Conservation (phyloP, 73 alveolate species). For the Diophrys sp. region DNA sequence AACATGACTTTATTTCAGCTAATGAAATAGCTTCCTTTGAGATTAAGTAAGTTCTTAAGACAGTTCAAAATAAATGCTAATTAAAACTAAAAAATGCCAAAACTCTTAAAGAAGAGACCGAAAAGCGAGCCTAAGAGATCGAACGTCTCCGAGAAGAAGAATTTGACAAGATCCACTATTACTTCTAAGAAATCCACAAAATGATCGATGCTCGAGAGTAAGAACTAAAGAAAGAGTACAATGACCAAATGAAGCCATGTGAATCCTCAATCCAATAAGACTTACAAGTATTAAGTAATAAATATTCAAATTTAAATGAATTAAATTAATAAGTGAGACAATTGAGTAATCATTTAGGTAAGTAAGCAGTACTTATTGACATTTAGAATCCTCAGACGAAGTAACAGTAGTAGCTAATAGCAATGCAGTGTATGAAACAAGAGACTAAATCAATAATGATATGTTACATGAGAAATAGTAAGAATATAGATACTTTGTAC, state of each 20-base stretch:
- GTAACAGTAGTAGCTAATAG: conserved; percentile 23
- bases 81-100: background rate
- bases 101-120: background rate
- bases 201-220: conserved; percentile 32
- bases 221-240: conserved; percentile 19
- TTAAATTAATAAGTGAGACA: conserved; percentile 1
- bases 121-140: conserved; percentile 2
- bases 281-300: background rate
- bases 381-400: conserved; percentile 6
- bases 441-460: background rate
- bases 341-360: no score
- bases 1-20: conserved; percentile 44
- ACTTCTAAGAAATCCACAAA: conserved; percentile 34
- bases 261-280: conserved; percentile 9
- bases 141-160: conserved; percentile 18
- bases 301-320: background rate
- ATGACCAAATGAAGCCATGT: conserved; percentile 1
- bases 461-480: background rate
- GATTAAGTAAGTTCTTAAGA: background rate
- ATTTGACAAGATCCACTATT: conserved; percentile 21
- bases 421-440: background rate
- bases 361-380: no score
- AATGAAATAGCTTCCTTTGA: conserved; percentile 28
- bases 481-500: conserved; percentile 21
- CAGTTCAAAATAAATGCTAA: background rate